phyloP scores from a whole-genome alignment of 352 stramenopile genomes.

The Phytophthora pini region DNA sequence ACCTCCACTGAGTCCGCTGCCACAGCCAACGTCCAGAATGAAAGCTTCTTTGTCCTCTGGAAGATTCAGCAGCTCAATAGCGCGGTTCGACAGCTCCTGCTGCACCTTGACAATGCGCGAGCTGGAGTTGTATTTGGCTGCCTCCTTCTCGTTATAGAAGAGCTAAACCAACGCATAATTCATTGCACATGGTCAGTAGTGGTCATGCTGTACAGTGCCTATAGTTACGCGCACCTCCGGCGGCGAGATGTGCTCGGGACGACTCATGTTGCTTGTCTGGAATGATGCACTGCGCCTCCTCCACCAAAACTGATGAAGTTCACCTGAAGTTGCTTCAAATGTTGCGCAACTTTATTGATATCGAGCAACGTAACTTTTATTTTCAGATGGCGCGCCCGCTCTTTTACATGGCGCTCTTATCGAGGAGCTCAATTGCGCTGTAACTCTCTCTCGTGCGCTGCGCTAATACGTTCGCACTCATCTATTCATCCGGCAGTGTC shows the following conservation, averaged over 20 bases:
- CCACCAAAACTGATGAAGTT: slow-evolving; percentile 17
- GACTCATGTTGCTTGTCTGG: slow-evolving; percentile 65
- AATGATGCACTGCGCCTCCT: slow-evolving; percentile 26
- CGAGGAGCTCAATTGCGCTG: background rate
- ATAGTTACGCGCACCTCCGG: slow-evolving; percentile 62
- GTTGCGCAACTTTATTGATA: background rate
- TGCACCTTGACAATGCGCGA: slow-evolving; percentile 94
- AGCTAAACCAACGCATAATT: slow-evolving; percentile 54
- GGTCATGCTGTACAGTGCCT: background rate
- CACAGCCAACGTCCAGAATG: slow-evolving; percentile 97
- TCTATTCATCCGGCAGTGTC: slow-evolving; percentile 9
- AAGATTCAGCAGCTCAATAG: slow-evolving; percentile 97
- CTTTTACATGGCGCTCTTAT: slow-evolving; percentile 33
- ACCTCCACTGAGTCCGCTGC: slow-evolving; percentile 96
- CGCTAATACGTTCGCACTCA: background rate
- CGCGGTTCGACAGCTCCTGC: slow-evolving; percentile 95
- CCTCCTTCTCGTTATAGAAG: slow-evolving; percentile 94
- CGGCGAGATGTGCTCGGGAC: slow-evolving; percentile 86
- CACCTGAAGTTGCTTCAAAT: slow-evolving; percentile 3
- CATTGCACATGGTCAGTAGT: slow-evolving; percentile 1
- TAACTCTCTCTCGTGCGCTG: slow-evolving; percentile 8
- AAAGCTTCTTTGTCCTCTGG: slow-evolving; percentile 86
- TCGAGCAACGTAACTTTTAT: slow-evolving; percentile 19
- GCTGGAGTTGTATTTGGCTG: slow-evolving; percentile 93
- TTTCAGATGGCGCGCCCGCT: slow-evolving; percentile 20